A percentile compares a stretch with the other conserved stretches of the same genome.
Conservation (phyloP, 768 basidiomycete genomes). For the Lactifluus pinguis region DNA sequence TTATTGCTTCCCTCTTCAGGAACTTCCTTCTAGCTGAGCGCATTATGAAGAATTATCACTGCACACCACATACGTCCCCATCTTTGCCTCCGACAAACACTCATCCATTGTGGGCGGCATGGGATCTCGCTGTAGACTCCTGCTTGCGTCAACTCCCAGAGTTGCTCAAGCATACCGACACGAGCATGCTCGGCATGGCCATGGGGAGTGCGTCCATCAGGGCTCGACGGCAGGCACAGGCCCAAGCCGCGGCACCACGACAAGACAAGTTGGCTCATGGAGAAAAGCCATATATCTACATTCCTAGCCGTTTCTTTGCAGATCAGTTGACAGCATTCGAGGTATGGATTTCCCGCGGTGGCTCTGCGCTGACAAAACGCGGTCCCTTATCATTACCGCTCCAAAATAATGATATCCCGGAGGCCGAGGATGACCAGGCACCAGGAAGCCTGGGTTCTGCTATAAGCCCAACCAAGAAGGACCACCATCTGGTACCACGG, state of each 20-base stretch:
- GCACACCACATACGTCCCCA: slow-evolving; percentile 90
- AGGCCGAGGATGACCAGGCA: slow-evolving; percentile 27
- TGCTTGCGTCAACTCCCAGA: slow-evolving; percentile 91
- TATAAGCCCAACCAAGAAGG: slow-evolving; percentile 12
- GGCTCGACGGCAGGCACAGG: slow-evolving; percentile 22
- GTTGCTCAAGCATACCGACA: slow-evolving; percentile 39
- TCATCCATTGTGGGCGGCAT: slow-evolving; percentile 91
- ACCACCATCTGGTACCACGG: slow-evolving; percentile 61
- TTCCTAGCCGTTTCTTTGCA: slow-evolving; percentile 86
- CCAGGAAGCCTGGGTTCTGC: slow-evolving; percentile 6
- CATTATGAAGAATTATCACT: slow-evolving; percentile 96
- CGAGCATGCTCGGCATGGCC: slow-evolving; percentile 19
- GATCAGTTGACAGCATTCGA: slow-evolving; percentile 97
- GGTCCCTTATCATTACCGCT: slow-evolving; percentile 68
- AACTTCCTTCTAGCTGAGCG: slow-evolving; percentile 96
- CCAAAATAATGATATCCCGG: slow-evolving; percentile 27
- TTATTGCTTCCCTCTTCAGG: slow-evolving; percentile 93
- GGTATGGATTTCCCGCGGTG: slow-evolving; percentile 95
- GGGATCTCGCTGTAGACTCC: slow-evolving; percentile 95
- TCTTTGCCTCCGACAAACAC: slow-evolving; percentile 93
- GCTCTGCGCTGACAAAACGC: slow-evolving; percentile 68
- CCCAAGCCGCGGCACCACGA: slow-evolving; percentile 8
- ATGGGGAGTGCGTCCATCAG: slow-evolving; percentile 20
- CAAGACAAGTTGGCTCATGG: slow-evolving; percentile 15
- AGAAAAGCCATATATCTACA: slow-evolving; percentile 58